These are phyloP conservation scores for Lodderomyces theae DNA, from an alignment of 1,139 yeast species.

Conservation along the genomic window DNA sequence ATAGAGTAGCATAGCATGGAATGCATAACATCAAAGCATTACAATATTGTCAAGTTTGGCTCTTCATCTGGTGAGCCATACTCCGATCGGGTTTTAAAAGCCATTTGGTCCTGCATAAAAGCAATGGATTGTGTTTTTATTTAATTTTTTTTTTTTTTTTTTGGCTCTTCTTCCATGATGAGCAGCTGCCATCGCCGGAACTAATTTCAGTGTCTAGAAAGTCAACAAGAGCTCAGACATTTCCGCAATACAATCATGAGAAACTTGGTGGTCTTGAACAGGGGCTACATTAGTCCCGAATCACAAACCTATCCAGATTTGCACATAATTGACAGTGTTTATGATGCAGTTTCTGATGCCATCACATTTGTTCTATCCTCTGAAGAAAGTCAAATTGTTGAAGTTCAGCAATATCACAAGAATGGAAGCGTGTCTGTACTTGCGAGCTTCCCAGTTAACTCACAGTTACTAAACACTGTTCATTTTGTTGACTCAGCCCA, in stretches of 20 bases:
- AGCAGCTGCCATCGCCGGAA: neutral
- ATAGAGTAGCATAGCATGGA: too few relatives aligned
- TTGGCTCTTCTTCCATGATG: neutral
- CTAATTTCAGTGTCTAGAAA: too few relatives aligned
- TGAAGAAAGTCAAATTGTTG: slow-evolving; percentile 53
- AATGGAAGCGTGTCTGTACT: slow-evolving; percentile 52
- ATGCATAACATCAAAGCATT: too few relatives aligned
- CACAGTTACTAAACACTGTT: slow-evolving; percentile 44
- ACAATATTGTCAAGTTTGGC: too few relatives aligned
- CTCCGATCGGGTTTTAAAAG: neutral
- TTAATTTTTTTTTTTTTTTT: neutral
- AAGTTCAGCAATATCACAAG: slow-evolving; percentile 53
- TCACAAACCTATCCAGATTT: slow-evolving; percentile 61
- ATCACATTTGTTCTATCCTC: slow-evolving; percentile 68
- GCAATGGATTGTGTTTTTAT: neutral
- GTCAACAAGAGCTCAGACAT: too few relatives aligned
- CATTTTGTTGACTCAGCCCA: slow-evolving; percentile 68
- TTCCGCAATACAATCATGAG: too few relatives aligned
- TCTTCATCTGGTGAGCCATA: too few relatives aligned
- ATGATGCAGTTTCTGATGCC: slow-evolving; percentile 74
- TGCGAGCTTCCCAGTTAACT: slow-evolving; percentile 52
- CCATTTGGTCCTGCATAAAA: slow-evolving; percentile 2
- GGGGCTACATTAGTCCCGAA: slow-evolving; percentile 50
- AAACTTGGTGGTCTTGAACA: slow-evolving; percentile 56
- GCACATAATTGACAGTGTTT: slow-evolving; percentile 56